phyloP scores from a whole-genome alignment of 371 early-diverging fungal genomes.

The Mucor racemosus region DNA sequence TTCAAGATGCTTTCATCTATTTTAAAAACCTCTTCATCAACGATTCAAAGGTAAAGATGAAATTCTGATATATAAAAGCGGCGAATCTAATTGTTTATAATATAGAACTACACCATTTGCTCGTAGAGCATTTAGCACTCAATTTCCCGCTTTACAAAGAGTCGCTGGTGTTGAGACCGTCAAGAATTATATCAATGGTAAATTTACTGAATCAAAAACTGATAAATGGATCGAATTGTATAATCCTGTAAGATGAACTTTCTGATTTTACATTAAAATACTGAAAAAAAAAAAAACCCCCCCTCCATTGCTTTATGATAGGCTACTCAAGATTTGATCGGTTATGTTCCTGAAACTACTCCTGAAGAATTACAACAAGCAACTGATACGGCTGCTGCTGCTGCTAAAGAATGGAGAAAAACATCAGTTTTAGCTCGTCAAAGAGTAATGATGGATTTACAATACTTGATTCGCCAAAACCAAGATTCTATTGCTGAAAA shows the following conservation, averaged over 20 bases:
- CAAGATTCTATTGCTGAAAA: slow-evolving; percentile 84
- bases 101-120: slow-evolving; percentile 24
- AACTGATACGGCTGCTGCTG: slow-evolving; percentile 72
- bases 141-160: slow-evolving; percentile 45
- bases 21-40: slow-evolving; percentile 16
- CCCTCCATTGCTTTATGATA: slow-evolving; percentile 25
- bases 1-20: slow-evolving; percentile 17
- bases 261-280: neutral
- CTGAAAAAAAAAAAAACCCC: neutral
- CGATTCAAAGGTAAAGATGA: slow-evolving; percentile 22
- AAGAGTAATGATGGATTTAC: slow-evolving; percentile 92
- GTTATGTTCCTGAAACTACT: slow-evolving; percentile 91
- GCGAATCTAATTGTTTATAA: neutral
- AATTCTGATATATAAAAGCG: too few relatives aligned
- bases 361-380: slow-evolving; percentile 85
- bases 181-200: slow-evolving; percentile 88
- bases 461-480: slow-evolving; percentile 83
- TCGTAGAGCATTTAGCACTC: slow-evolving; percentile 43
- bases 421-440: slow-evolving; percentile 85
- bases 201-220: slow-evolving; percentile 89
- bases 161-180: slow-evolving; percentile 59
- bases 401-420: slow-evolving; percentile 90
- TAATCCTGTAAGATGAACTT: slow-evolving; percentile 76
- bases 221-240: slow-evolving; percentile 87
- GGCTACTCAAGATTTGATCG: slow-evolving; percentile 94